These are phyloP conservation scores for Baffinella frigidus DNA, from an alignment of 208 protist genomes.

Conservation along the genomic window DNA sequence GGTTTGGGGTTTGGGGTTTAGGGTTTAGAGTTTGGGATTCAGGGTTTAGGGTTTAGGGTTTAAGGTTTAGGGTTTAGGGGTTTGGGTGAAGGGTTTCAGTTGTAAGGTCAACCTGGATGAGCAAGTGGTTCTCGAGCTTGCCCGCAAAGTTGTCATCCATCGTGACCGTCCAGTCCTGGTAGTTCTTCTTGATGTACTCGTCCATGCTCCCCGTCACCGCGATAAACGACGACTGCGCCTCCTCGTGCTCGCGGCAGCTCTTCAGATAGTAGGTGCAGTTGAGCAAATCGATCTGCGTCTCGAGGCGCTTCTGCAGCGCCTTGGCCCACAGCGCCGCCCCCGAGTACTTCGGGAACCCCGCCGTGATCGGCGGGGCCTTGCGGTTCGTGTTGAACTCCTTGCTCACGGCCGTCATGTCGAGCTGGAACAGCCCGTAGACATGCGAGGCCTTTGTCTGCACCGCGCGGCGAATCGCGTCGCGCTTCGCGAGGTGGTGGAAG, in stretches of 20 bases:
- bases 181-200: slow-evolving; percentile 80
- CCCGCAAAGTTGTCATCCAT: slow-evolving; percentile 78
- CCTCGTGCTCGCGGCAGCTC: slow-evolving; percentile 81
- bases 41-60: no score
- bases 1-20: no score
- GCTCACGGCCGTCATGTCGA: slow-evolving; percentile 83
- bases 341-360: slow-evolving; percentile 83
- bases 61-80: no score
- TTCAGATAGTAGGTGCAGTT: slow-evolving; percentile 82
- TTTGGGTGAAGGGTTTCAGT: no score
- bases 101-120: no score
- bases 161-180: slow-evolving; percentile 78
- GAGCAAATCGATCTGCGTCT: slow-evolving; percentile 70
- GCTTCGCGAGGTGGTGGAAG: slow-evolving; percentile 88
- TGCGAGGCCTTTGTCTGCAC: slow-evolving; percentile 85
- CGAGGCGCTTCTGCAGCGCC: slow-evolving; percentile 76
- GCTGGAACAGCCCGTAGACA: slow-evolving; percentile 82
- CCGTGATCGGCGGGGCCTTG: slow-evolving; percentile 80
- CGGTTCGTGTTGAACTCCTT: slow-evolving; percentile 86
- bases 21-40: no score
- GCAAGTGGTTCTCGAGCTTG: slow-evolving; percentile 83
- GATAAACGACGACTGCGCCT: slow-evolving; percentile 77
- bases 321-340: slow-evolving; percentile 87
- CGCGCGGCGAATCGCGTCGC: slow-evolving; percentile 87
- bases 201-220: slow-evolving; percentile 79